Conservation (phyloP, 805 yeast species). For the Metschnikowia matae region DNA sequence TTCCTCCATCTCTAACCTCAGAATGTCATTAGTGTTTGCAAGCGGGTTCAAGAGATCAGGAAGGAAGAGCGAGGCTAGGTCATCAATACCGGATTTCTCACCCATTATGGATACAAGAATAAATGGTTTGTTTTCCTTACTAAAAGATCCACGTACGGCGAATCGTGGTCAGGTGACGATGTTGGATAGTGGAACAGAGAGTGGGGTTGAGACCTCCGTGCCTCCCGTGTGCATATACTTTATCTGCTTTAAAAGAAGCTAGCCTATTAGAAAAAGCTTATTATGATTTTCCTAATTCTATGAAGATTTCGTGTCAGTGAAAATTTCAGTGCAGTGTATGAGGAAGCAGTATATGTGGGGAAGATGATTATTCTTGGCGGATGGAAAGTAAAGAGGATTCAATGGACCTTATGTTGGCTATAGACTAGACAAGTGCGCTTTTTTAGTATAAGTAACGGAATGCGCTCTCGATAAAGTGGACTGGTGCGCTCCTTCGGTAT, state of each 20-base stretch:
- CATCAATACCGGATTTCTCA: constrained; percentile 30
- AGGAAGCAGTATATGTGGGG: too few relatives aligned
- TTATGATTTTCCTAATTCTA: too few relatives aligned
- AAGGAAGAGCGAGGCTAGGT: constrained; percentile 38
- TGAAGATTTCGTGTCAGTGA: too few relatives aligned
- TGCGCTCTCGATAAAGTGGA: background rate
- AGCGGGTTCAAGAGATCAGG: constrained; percentile 35
- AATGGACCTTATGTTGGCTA: too few relatives aligned
- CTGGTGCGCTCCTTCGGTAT: background rate
- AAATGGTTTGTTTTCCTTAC: background rate
- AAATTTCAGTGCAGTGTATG: too few relatives aligned
- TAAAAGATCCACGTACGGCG: background rate
- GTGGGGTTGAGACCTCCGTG: background rate
- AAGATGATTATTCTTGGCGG: too few relatives aligned
- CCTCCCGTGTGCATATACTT: background rate
- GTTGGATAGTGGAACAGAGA: background rate
- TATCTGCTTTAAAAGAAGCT: too few relatives aligned
- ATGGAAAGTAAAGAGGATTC: too few relatives aligned
- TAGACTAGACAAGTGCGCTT: too few relatives aligned
- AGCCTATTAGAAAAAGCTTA: too few relatives aligned
- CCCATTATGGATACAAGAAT: constrained; percentile 5
- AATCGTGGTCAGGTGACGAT: background rate
- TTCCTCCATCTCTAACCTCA: background rate
- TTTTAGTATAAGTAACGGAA: too few relatives aligned
- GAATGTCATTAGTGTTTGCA: constrained; percentile 2